phyloP scores from a whole-genome alignment of 179 eudicot species.

The Patellifolia procumbens region DNA sequence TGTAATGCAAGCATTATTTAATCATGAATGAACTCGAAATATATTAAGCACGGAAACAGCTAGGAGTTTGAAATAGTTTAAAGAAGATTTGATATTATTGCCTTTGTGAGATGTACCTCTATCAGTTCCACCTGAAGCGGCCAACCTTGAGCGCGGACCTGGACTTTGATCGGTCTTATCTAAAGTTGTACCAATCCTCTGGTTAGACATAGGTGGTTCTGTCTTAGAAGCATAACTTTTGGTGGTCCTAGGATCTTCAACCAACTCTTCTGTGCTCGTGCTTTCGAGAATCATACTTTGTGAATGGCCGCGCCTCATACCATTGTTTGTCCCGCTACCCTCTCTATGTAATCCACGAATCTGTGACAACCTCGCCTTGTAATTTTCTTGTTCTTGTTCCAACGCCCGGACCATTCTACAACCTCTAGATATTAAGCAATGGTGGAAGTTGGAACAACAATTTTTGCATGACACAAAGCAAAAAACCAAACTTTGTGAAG shows the following conservation, averaged over 20 bases:
- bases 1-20: not conserved
- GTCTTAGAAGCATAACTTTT: constrained; percentile 32
- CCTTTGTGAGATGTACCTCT: constrained; percentile 41
- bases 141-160: constrained; percentile 33
- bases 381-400: constrained; percentile 39
- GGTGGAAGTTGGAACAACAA: not conserved
- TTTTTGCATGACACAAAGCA: constrained; percentile 34
- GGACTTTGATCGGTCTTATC: constrained; percentile 31
- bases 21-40: not conserved
- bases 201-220: constrained; percentile 31
- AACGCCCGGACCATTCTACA: constrained; percentile 38
- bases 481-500: not conserved
- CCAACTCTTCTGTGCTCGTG: constrained; percentile 26
- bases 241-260: constrained; percentile 35
- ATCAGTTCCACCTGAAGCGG: constrained; percentile 6
- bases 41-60: no score
- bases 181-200: constrained; percentile 23
- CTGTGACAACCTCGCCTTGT: constrained; percentile 28
- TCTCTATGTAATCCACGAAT: constrained; percentile 23
- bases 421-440: not conserved
- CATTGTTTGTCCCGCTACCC: not conserved
- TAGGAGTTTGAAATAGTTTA: not conserved
- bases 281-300: constrained; percentile 38
- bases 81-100: not conserved
- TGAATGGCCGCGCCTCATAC: constrained; percentile 30